These are phyloP conservation scores for Cercospora sp. DNA, from an alignment of 2,329 filamentous ascomycete genomes.

Conservation along the genomic window DNA sequence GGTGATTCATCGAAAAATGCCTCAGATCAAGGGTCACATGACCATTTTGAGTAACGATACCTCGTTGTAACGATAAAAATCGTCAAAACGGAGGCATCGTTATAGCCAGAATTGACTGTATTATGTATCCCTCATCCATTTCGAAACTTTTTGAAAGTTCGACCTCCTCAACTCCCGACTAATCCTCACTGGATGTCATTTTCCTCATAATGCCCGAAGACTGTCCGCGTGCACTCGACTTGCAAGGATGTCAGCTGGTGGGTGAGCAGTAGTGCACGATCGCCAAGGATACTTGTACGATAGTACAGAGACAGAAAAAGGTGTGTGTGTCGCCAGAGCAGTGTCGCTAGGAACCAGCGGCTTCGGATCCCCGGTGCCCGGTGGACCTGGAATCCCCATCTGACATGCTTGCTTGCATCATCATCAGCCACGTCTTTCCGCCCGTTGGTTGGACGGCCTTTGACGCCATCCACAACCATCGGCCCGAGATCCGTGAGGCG, in stretches of 20 bases:
- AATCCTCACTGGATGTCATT: not conserved
- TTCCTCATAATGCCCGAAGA: not conserved
- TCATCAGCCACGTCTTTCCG: not conserved
- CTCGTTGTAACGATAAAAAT: too few relatives aligned
- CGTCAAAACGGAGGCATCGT: too few relatives aligned
- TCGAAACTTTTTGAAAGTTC: too few relatives aligned
- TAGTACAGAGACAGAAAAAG: not conserved
- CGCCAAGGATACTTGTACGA: not conserved
- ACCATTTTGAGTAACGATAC: too few relatives aligned
- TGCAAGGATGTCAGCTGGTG: not conserved
- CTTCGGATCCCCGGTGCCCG: not conserved
- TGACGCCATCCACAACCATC: not conserved
- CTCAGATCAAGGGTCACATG: too few relatives aligned
- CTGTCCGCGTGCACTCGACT: too few relatives aligned
- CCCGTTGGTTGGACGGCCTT: not conserved
- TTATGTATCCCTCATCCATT: not conserved
- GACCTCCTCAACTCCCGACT: not conserved
- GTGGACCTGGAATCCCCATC: not conserved
- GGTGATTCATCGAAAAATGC: too few relatives aligned
- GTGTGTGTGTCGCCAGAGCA: not conserved
- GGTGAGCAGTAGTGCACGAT: not conserved
- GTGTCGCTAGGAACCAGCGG: slow-evolving; percentile 1
- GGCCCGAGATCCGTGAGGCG: not conserved
- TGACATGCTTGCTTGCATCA: not conserved
- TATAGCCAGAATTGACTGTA: not conserved